Evolutionary conservation across 2,329 filamentous ascomycete species (phyloP).

Genomic region (Fusarium sp.): DNA sequence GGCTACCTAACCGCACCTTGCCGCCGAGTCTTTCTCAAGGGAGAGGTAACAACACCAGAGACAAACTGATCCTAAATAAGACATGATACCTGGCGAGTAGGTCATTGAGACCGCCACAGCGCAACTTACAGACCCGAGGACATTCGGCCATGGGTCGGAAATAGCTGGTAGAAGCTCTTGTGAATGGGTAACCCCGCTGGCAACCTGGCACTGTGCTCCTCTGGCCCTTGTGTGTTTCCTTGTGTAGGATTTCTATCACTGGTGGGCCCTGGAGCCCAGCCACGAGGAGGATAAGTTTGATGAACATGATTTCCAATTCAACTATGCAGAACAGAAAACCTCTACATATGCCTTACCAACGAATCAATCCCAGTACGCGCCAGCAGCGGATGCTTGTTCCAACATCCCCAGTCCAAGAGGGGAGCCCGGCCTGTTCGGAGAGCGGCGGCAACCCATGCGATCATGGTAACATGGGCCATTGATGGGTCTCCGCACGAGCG

Average conservation of each 20-base stretch:
- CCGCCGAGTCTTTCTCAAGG: constrained; percentile 41
- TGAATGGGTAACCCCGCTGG: constrained; percentile 30
- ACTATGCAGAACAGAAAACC: constrained; percentile 12
- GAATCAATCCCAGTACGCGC: constrained; percentile 24
- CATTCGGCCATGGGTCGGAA: constrained; percentile 38
- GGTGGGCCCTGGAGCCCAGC: constrained; percentile 35
- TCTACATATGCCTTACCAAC: constrained; percentile 20
- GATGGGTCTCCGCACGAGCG: constrained; percentile 43
- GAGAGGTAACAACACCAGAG: constrained; percentile 32
- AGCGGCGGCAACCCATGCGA: constrained; percentile 36
- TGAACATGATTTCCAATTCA: constrained; percentile 4
- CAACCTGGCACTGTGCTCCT: constrained; percentile 45
- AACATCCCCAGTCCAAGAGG: constrained; percentile 38
- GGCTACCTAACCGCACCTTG: constrained; percentile 24
- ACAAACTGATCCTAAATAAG: constrained; percentile 40
- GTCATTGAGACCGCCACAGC: constrained; percentile 46
- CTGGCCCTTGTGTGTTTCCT: constrained; percentile 32
- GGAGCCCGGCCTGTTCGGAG: constrained; percentile 40
- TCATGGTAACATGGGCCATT: constrained; percentile 23
- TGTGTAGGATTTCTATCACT: constrained; percentile 39
- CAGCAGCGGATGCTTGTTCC: constrained; percentile 36
- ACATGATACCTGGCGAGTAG: constrained; percentile 45
- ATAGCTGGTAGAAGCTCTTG: constrained; percentile 21
- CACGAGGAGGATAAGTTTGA: constrained; percentile 30
- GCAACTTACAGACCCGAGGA: constrained; percentile 39